Evolutionary conservation across 768 basidiomycete species (phyloP), one percentile per base, ranked within the genome.

Genomic region (Mycena vitilis): DNA sequence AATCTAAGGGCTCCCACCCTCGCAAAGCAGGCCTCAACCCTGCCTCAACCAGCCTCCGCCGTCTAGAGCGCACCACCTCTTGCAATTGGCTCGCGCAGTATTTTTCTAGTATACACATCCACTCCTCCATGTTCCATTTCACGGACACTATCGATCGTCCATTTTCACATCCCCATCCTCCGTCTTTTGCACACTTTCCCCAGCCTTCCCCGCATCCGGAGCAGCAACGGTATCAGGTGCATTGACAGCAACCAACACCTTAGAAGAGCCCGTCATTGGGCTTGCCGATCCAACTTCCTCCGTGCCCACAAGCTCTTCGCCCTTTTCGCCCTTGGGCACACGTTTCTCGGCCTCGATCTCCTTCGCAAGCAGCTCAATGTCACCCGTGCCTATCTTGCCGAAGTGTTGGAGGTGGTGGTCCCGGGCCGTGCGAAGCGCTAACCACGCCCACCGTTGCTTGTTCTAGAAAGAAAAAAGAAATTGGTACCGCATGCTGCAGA

Each of bases 341-440:
- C 78, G 75, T 70, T 85, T 81, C 63, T 83, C 82, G 57, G 81
- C 84, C 69, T 87, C 86, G 62, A 88, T 87, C 73, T 86, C 86
- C 53, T 81, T 78, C 9, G 78, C 78, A 44, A 88, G 84, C 20
- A 82, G 72, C 56, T 85, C 84, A 68, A 96, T 81, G 68, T 95
- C 93, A 10, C 92, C 93, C 8, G 88, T 89, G 20, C 92, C 93
- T 68, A 95, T 94, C 81, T 88, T 91, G n/a, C 89, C 86, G 71
- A 95, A 95, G 72, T 93, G 89, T 69, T 90, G 87, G 47, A 95
- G 76, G 77, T 95, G 81, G 66, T 86, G 85, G 71, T 93, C 89
- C 44, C 94, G 90, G 61, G 92, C 88, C 48, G 88, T 86, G 22
- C 94, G 91, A 66, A 95, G 84, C 10, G 91, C 91, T 20, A 95